phyloP scores from a whole-genome alignment of 257 asterid genomes.

The Dorcoceras hygrometricum region DNA sequence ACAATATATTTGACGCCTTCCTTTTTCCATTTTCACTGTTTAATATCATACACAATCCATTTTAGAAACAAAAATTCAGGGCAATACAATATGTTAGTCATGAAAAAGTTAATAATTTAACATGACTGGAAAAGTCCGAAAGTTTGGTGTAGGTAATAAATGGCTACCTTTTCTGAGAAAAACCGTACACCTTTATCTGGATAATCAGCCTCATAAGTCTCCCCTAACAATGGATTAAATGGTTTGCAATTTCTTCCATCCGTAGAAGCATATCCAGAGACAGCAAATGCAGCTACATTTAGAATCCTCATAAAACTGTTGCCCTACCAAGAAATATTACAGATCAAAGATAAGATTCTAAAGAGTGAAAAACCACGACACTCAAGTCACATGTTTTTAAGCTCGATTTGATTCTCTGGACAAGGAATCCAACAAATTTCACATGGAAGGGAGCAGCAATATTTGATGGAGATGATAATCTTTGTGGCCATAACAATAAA shows the following conservation, averaged over 20 bases:
- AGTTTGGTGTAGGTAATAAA: conserved; percentile 22
- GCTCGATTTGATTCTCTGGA: not conserved
- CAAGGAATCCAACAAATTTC: not conserved
- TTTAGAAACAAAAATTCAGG: not conserved
- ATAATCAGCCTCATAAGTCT: conserved; percentile 94
- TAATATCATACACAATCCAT: not conserved
- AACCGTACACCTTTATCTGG: conserved; percentile 90
- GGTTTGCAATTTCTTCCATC: conserved; percentile 98
- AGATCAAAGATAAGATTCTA: conserved; percentile 32
- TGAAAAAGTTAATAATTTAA: not conserved
- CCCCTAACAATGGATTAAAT: conserved; percentile 93
- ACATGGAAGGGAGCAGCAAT: not conserved
- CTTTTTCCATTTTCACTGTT: not conserved
- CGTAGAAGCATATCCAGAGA: conserved; percentile 94
- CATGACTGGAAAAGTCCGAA: not conserved
- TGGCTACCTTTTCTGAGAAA: conserved; percentile 84
- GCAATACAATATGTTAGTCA: not conserved
- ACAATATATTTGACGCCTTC: not conserved
- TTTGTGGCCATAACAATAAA: not conserved
- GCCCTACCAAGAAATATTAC: conserved; percentile 47
- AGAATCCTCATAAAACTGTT: conserved; percentile 93
- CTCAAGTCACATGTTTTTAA: not conserved
- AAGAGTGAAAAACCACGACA: not conserved
- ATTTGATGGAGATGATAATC: not conserved
- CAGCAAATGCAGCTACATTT: conserved; percentile 97